Evolutionary conservation across 106 monocot species (phyloP).

Genomic region (Gastrodia elata): DNA sequence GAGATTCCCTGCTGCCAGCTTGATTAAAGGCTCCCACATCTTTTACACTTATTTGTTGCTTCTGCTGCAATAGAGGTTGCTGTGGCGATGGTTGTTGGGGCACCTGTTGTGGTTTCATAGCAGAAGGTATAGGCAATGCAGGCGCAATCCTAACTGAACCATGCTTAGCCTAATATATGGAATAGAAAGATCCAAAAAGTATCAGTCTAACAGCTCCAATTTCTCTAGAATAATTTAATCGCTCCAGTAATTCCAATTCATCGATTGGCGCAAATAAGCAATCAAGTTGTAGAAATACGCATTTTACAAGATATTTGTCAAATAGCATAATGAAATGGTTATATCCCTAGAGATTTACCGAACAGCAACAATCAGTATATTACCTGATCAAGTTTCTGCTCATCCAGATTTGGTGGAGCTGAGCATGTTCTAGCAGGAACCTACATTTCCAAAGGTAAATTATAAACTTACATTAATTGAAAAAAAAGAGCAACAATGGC

Average conservation of each 20-base stretch:
- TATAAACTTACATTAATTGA: neutral
- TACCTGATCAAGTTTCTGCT: constrained; percentile 74
- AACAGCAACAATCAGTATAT: constrained; percentile 7
- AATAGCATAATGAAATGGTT: neutral
- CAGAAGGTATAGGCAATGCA: constrained; percentile 22
- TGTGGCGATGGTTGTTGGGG: neutral
- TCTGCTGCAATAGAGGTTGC: constrained; percentile 9
- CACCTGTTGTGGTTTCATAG: constrained; percentile 9
- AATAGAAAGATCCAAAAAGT: neutral
- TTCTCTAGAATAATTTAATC: neutral
- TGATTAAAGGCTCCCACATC: constrained; percentile 22
- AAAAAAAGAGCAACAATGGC: neutral
- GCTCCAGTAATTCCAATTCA: neutral
- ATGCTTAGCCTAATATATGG: constrained; percentile 24
- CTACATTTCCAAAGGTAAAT: constrained; percentile 5
- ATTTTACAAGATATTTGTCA: neutral
- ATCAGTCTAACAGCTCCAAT: constrained; percentile 5
- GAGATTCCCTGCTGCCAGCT: constrained; percentile 11
- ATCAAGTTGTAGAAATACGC: neutral
- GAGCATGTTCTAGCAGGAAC: constrained; percentile 27
- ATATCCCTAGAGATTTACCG: neutral
- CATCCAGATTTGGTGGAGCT: constrained; percentile 92
- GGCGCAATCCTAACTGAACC: constrained; percentile 22
- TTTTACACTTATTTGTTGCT: constrained; percentile 19
- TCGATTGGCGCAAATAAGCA: neutral